Conservation (phyloP, 306 rosid genomes). For the Parietaria judaica region DNA sequence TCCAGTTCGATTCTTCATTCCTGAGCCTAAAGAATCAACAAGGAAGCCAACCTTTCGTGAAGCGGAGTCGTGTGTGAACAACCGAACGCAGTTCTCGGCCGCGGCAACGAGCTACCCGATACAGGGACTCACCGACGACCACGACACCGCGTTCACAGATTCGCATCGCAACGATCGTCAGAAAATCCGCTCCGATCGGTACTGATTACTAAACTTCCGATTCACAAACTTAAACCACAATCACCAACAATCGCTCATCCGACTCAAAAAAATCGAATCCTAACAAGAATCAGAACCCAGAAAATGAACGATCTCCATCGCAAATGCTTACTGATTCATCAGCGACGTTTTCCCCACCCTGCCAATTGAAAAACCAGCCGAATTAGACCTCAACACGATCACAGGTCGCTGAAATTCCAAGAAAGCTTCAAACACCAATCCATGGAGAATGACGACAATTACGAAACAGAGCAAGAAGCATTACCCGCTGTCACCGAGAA, state of each 20-base stretch:
- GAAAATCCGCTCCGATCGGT: conserved; percentile 93
- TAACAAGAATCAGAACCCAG: not conserved
- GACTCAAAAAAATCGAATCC: not conserved
- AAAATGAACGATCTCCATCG: conserved; percentile 22
- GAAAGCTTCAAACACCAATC: too few relatives aligned
- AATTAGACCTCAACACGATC: not conserved
- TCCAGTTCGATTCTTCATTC: too few relatives aligned
- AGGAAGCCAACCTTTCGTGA: too few relatives aligned
- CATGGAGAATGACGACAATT: not conserved
- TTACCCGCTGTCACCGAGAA: conserved; percentile 99
- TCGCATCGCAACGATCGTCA: conserved; percentile 30
- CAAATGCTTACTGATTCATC: conserved; percentile 68
- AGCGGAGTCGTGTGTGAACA: too few relatives aligned
- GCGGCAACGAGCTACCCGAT: too few relatives aligned
- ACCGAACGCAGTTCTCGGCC: too few relatives aligned
- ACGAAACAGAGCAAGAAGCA: not conserved
- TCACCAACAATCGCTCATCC: conserved; percentile 3
- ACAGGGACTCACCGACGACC: too few relatives aligned
- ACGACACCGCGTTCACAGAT: too few relatives aligned
- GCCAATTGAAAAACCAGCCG: conserved; percentile 24
- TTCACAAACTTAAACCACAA: conserved; percentile 67
- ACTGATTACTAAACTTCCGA: conserved; percentile 44
- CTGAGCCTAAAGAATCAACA: too few relatives aligned
- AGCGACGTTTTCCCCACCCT: conserved; percentile 98
- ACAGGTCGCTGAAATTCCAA: conserved; percentile 1